Conservation (phyloP, 2,329 filamentous ascomycete genomes). For the Cladosporium sp. region DNA sequence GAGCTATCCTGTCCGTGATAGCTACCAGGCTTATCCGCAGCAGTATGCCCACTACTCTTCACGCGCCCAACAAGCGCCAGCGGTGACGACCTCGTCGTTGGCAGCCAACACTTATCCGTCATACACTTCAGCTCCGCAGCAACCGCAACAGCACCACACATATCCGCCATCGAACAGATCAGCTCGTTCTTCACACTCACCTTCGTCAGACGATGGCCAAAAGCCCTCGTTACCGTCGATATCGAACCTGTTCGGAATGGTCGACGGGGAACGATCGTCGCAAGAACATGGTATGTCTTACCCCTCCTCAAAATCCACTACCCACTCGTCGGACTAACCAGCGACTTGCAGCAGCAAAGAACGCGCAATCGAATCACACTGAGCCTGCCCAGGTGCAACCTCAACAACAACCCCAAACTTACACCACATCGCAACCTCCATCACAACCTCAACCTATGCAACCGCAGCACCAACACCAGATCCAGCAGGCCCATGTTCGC, state of each 20-base stretch:
- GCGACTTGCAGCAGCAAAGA: slow-evolving; percentile 10
- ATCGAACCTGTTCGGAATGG: slow-evolving; percentile 81
- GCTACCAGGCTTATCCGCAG: slow-evolving; percentile 30
- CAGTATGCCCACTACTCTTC: slow-evolving; percentile 32
- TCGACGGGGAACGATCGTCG: slow-evolving; percentile 66
- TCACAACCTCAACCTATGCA: slow-evolving; percentile 23
- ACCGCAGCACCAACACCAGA: slow-evolving; percentile 27
- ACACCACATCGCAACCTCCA: slow-evolving; percentile 15
- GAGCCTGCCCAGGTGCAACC: slow-evolving; percentile 20
- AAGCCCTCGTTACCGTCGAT: slow-evolving; percentile 92
- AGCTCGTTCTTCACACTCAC: slow-evolving; percentile 26
- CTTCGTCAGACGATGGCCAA: slow-evolving; percentile 38
- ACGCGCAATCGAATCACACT: slow-evolving; percentile 12
- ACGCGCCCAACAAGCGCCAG: slow-evolving; percentile 26
- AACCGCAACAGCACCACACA: slow-evolving; percentile 12
- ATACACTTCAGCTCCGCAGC: slow-evolving; percentile 21
- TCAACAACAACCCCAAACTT: slow-evolving; percentile 26
- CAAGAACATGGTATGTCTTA: slow-evolving; percentile 40
- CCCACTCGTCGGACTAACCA: slow-evolving; percentile 11
- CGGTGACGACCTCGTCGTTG: slow-evolving; percentile 23
- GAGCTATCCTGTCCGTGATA: slow-evolving; percentile 32
- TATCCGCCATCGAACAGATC: slow-evolving; percentile 23
- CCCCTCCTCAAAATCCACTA: not conserved
- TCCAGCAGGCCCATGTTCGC: slow-evolving; percentile 32
- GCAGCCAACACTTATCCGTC: slow-evolving; percentile 27